Percentiles rank a stretch among this genome's conserved stretches.
phyloP scores from a whole-genome alignment of 768 basidiomycete genomes.

The Sporobolomyces phaffii region DNA sequence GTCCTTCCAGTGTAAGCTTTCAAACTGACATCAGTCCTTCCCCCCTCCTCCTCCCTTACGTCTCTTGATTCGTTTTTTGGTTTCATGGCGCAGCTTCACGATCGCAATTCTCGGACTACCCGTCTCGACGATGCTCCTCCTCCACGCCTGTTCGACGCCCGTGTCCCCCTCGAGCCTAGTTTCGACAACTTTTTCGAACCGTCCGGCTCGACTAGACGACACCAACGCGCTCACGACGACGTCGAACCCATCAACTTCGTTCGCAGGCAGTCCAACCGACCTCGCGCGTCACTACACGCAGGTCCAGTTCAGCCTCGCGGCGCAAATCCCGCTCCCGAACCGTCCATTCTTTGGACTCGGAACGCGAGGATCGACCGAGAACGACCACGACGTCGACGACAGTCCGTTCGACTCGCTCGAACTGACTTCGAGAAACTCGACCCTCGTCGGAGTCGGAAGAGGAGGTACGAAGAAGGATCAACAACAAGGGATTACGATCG shows the following conservation, averaged over 20 bases:
- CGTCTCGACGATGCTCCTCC: not conserved
- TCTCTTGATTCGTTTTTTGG: no score
- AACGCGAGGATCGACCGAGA: not conserved
- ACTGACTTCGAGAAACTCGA: not conserved
- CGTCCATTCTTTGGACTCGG: not conserved
- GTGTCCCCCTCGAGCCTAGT: not conserved
- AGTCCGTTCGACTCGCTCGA: conserved; percentile 7
- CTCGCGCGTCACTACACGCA: not conserved
- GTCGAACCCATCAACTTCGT: not conserved
- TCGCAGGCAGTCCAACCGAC: not conserved
- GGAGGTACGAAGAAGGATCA: no score
- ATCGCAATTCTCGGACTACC: not conserved
- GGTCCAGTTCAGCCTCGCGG: conserved; percentile 1
- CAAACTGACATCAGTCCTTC: no score
- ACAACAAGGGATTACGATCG: not conserved
- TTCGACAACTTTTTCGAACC: not conserved
- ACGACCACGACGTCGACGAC: not conserved
- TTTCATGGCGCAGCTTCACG: not conserved
- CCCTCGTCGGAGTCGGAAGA: no score
- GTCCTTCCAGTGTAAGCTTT: not conserved
- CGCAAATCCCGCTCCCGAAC: not conserved
- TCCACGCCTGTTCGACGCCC: not conserved
- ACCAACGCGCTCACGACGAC: not conserved
- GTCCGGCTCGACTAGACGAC: no score
- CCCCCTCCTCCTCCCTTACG: no score